Percentiles rank a stretch among this genome's conserved stretches.
These are phyloP conservation scores for Dimocarpus longan DNA, from an alignment of 345 rosid species.

Conservation along the genomic window DNA sequence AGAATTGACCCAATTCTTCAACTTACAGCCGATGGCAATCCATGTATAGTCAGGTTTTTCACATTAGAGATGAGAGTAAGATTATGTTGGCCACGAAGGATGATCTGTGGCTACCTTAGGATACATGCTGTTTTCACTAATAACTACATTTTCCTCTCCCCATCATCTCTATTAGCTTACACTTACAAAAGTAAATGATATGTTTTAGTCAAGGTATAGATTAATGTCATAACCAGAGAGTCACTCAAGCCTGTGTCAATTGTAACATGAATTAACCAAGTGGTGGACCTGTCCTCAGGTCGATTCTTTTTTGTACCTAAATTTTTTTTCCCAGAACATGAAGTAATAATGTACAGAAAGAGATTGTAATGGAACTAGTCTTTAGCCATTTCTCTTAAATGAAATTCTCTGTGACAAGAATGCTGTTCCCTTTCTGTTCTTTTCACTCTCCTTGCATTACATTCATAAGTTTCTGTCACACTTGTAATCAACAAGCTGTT, in stretches of 20 bases:
- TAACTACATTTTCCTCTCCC: slow-evolving; percentile 2
- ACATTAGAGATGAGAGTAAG: slow-evolving; percentile 19
- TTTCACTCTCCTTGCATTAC: background rate
- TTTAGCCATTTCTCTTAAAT: slow-evolving; percentile 14
- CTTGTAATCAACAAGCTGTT: background rate
- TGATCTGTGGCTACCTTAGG: background rate
- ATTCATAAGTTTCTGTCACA: background rate
- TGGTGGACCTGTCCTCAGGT: slow-evolving; percentile 12
- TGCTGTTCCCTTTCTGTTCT: too few species aligned
- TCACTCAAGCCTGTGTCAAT: slow-evolving; percentile 21
- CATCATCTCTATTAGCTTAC: slow-evolving; percentile 27
- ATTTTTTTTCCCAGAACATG: slow-evolving; percentile 14
- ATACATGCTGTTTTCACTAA: background rate
- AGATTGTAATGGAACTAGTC: slow-evolving; percentile 15
- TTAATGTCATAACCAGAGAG: slow-evolving; percentile 17
- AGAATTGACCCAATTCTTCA: slow-evolving; percentile 21
- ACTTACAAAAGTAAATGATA: slow-evolving; percentile 13
- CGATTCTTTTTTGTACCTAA: slow-evolving; percentile 33
- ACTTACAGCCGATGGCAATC: slow-evolving; percentile 25
- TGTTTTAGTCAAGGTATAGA: slow-evolving; percentile 27
- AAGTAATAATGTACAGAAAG: slow-evolving; percentile 28
- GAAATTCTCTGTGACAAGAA: slow-evolving; percentile 4
- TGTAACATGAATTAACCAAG: slow-evolving; percentile 38
- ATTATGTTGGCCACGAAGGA: background rate
- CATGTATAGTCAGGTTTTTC: slow-evolving; percentile 23